These are phyloP conservation scores for Yarrowia divulgata DNA, from an alignment of 805 yeast species.

Conservation along the genomic window DNA sequence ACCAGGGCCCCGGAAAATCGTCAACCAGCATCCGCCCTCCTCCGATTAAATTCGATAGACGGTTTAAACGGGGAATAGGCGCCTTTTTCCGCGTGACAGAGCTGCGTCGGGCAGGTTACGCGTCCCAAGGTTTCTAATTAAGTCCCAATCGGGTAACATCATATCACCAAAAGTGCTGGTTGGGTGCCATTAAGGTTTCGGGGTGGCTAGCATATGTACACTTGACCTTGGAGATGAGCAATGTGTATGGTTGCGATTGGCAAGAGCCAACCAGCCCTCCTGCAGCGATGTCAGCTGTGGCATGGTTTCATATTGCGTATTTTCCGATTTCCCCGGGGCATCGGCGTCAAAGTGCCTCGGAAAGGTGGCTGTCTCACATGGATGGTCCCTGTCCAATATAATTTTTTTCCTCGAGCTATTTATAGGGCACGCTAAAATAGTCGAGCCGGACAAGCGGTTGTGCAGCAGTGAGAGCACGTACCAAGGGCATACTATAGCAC, in stretches of 20 bases:
- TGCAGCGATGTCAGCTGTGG: constrained; percentile 13
- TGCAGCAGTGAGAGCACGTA: too few relatives aligned
- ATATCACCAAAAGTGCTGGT: not conserved
- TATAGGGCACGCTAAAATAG: not conserved
- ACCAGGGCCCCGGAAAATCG: too few relatives aligned
- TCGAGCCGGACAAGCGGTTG: too few relatives aligned
- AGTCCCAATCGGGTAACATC: constrained; percentile 28
- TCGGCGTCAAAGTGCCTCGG: constrained; percentile 1
- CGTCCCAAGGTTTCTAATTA: constrained; percentile 16
- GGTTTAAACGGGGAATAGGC: not conserved
- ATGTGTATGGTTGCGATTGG: not conserved
- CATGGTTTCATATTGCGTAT: not conserved
- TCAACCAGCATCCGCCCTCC: not conserved
- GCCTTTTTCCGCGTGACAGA: constrained; percentile 10
- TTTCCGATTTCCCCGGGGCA: not conserved
- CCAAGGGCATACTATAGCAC: too few relatives aligned
- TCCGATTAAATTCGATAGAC: constrained; percentile 5
- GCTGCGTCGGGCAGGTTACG: constrained; percentile 9
- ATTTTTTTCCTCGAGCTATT: not conserved
- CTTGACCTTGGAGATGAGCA: not conserved
- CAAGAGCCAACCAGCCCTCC: constrained; percentile 15
- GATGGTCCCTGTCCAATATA: not conserved
- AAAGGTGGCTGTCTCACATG: not conserved
- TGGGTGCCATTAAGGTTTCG: constrained; percentile 1
- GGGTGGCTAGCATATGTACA: constrained; percentile 30